A percentile compares a stretch with the other conserved stretches of the same genome.
phyloP scores from a whole-genome alignment of 2,329 filamentous ascomycete species.

The Colletotrichum sp. region DNA sequence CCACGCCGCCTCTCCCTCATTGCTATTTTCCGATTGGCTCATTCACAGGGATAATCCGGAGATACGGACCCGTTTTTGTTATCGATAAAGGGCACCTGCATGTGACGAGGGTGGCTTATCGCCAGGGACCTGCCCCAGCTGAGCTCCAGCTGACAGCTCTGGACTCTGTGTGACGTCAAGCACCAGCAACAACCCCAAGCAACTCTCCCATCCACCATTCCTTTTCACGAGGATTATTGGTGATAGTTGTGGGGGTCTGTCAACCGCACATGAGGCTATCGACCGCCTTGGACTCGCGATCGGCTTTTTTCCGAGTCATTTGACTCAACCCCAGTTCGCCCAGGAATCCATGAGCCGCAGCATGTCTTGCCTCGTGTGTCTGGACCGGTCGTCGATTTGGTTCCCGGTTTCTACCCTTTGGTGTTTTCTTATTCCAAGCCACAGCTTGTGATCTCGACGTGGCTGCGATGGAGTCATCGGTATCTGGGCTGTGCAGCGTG shows the following conservation, averaged over 20 bases:
- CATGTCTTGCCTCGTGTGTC: not conserved
- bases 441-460: not conserved
- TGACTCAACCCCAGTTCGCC: not conserved
- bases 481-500: not conserved
- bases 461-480: not conserved
- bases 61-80: not conserved
- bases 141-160: not conserved
- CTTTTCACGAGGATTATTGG: not conserved
- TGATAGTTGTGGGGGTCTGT: not conserved
- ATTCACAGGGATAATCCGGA: not conserved
- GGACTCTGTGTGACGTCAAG: not conserved
- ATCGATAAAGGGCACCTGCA: not conserved
- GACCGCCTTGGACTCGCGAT: conserved; percentile 4
- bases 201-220: not conserved
- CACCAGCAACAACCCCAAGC: not conserved
- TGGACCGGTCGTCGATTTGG: not conserved
- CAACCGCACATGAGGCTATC: not conserved
- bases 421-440: not conserved
- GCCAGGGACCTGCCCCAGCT: not conserved
- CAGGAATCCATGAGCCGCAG: not conserved
- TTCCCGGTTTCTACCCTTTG: not conserved
- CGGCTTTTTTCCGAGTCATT: not conserved
- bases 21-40: conserved; percentile 9
- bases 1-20: conserved; percentile 5
- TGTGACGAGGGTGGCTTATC: not conserved